phyloP scores from a whole-genome alignment of 2,329 filamentous ascomycete species.

The Chaetomiaceae sp. region DNA sequence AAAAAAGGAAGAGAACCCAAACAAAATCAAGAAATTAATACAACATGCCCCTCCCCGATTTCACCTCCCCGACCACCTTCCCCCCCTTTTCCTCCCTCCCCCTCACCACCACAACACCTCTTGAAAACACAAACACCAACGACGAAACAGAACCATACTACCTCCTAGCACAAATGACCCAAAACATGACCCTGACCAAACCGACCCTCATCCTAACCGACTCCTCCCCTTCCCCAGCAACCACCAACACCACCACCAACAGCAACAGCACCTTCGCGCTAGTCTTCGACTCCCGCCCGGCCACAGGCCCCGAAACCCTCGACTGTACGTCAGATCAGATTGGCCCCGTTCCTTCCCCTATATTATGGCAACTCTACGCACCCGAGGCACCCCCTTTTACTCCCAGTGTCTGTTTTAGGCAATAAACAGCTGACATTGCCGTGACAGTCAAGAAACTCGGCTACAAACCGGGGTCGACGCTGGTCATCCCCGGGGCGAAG shows the following conservation, averaged over 20 bases:
- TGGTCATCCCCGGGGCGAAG: constrained; percentile 34
- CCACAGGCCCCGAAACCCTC: constrained; percentile 30
- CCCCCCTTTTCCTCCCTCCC: constrained; percentile 33
- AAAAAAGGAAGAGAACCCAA: no score
- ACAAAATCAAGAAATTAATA: no score
- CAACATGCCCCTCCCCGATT: constrained; percentile 29
- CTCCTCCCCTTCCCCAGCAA: constrained; percentile 30
- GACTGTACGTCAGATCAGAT: no score
- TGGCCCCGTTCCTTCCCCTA: no score
- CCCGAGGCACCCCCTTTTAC: no score
- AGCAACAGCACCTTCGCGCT: constrained; percentile 47
- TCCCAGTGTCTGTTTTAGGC: no score
- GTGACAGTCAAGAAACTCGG: constrained; percentile 29
- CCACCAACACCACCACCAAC: no score
- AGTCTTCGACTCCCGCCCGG: constrained; percentile 34
- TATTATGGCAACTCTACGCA: no score
- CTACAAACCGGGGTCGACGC: constrained; percentile 37
- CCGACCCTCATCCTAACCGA: constrained; percentile 45
- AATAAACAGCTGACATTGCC: no score
- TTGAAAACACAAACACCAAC: constrained; percentile 3
- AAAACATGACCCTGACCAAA: constrained; percentile 46
- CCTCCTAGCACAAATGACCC: constrained; percentile 42
- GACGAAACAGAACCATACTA: constrained; percentile 28
- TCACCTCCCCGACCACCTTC: constrained; percentile 32
- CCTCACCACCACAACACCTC: constrained; percentile 8